Base-by-base conservation (phyloP, 768 basidiomycete species). In the Suillus spraguei region DNA sequence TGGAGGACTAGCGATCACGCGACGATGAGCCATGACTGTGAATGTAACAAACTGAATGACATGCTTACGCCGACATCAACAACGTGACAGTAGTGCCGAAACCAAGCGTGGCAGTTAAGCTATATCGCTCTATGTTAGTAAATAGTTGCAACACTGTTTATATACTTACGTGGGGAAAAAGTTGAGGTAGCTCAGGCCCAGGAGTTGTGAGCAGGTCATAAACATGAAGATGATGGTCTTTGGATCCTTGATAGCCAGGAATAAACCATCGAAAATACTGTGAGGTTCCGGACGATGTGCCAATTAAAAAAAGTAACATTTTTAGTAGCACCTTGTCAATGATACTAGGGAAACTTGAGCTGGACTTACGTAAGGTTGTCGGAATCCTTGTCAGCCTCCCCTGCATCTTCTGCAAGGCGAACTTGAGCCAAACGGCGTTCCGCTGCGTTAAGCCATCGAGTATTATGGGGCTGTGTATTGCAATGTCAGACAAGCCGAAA, bases 351-450 rank as follows among this genome's bases (percentile, higher is more conserved):
- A 44, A 47, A 14, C 38, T 22, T 24, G 33, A 47, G 14, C 1
- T 28, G 39, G n/a, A 66, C 71, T 44, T 44, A 71, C 69, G 67
- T 66, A 1, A 63, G 28, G 16, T 69, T 20, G 0, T 41, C 36
- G 1, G 63, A 42, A 66, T 89, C 86, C 67, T 81, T 75, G 67
- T 89, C 88, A 0, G 87, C 87, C 71, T 89, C 87, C 3, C 88
- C 87, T 9, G 83, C 83, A 67, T 89, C 88, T 70, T 90, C 87
- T 0, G 88, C 85, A 9, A 89, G 79, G 16, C 88, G 84, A n/a
- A 81, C 85, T 75, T 87, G 87, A 5, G 85, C 87, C 39, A 90
- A 78, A n/a, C 80, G 82, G 22, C 81, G 77, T 64, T 89, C 83
- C 7, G 78, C 72, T 0, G 79, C 70, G 10, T 80, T 74, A 38